Base-by-base conservation (phyloP, 352 stramenopile species). In the Phytophthora crassamura region DNA sequence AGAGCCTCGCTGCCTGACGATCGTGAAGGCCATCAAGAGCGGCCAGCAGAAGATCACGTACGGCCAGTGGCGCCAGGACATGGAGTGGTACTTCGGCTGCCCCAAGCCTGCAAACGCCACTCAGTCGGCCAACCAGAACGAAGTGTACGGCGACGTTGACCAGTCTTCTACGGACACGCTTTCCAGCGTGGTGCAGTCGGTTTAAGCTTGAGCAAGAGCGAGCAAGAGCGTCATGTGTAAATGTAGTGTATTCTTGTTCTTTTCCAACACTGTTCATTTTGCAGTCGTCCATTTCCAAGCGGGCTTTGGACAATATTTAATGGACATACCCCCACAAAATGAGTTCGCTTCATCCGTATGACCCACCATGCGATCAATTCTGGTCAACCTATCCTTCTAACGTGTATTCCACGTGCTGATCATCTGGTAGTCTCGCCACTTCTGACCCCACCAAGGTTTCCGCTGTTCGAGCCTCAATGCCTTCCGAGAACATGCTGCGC, bases 401-500 rank as follows among this genome's bases (percentile, higher is more conserved):
- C 22, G 22, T 25, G 22, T 25, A 4, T 25, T 25, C 22, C 22
- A 25, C 22, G 22, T 25, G 22, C 22, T 25, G 22, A 10, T 12
- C 52, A 64, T 58, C 16, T 63, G 61, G 22, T 16, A 14, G 10
- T 34, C 36, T 64, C 52, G 60, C 12, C 41, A 58, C 40, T 40
- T 64, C 61, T 64, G 55, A 64, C 60, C n/a, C 22, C 9, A 33
- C 12, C 18, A 20, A 25, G 6, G n/a, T 5, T 59, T 18, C 38
- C 48, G 60, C 43, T 57, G 60, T 62, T 45, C 43, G 51, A 47
- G 38, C 14, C 33, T 8, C n/a, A 42, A 16, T 35, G n/a, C n/a
- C n/a, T n/a, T n/a, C n/a, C 59, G 84, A 93, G 59, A 93, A 91
- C 70, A 90, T 93, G 80, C 58, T 91, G 18, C 82, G 84, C 22